Conservation (phyloP, 306 rosid genomes). For the Casuarina glauca region DNA sequence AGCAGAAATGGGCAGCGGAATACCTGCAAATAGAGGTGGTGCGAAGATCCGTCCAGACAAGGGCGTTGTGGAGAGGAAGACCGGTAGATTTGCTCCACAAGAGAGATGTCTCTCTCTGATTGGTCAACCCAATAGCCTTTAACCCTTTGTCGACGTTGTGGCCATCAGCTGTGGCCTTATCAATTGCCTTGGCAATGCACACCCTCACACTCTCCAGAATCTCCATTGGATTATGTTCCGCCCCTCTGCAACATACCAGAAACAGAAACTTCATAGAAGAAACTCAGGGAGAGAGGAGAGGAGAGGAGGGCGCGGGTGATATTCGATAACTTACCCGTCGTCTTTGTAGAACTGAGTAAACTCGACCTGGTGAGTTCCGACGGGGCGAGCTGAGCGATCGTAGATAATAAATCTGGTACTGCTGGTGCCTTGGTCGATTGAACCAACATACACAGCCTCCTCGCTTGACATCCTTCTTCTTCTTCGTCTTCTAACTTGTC, state of each 20-base stretch:
- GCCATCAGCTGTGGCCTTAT: conserved; percentile 82
- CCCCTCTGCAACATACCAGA: conserved; percentile 55
- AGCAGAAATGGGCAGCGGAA: neutral
- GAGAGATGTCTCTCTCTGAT: conserved; percentile 90
- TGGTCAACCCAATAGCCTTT: conserved; percentile 84
- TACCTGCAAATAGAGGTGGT: conserved; percentile 84
- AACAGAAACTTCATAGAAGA: neutral
- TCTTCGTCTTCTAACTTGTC: neutral
- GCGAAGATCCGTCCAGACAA: conserved; percentile 97
- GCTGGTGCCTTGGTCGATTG: conserved; percentile 90
- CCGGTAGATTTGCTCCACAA: conserved; percentile 97
- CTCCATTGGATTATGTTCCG: conserved; percentile 89
- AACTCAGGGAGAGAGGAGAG: neutral
- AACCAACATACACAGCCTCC: conserved; percentile 54
- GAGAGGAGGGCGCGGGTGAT: neutral
- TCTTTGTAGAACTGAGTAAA: conserved; percentile 83
- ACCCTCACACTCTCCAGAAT: conserved; percentile 76
- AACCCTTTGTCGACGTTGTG: conserved; percentile 68
- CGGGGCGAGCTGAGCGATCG: conserved; percentile 35
- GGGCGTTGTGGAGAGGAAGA: conserved; percentile 69
- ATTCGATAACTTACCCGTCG: conserved; percentile 55
- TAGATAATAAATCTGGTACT: conserved; percentile 86
- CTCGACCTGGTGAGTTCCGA: conserved; percentile 86
- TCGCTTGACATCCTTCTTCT: conserved; percentile 35
- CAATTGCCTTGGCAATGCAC: conserved; percentile 69